These are phyloP conservation scores for Chimonanthus salicifolius DNA, from an alignment of 164 flowering plant genomes.

Conservation along the genomic window DNA sequence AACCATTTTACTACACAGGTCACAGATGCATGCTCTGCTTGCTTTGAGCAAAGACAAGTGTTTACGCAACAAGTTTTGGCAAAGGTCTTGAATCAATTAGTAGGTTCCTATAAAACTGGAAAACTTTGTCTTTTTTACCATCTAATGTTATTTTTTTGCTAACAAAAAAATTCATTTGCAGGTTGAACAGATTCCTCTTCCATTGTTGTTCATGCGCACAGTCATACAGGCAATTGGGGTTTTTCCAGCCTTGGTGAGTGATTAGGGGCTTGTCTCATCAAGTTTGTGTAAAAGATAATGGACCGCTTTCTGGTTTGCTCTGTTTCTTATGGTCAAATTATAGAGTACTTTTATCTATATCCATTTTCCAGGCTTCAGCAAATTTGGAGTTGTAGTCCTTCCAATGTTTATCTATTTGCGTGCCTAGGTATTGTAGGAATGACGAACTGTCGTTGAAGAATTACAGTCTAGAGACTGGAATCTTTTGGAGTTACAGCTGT, in stretches of 20 bases:
- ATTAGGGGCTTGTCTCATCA: background rate
- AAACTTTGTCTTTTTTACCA: background rate
- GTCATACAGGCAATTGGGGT: slow-evolving; percentile 92
- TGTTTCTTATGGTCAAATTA: background rate
- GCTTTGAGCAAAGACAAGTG: slow-evolving; percentile 77
- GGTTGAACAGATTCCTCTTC: slow-evolving; percentile 99
- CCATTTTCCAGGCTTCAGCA: background rate
- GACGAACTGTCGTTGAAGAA: too few species aligned
- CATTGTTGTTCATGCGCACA: slow-evolving; percentile 92
- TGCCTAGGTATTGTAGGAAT: too few species aligned
- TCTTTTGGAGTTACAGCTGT: too few species aligned
- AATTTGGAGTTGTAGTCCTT: too few species aligned
- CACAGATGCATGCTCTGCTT: slow-evolving; percentile 97
- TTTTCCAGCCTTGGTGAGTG: slow-evolving; percentile 84
- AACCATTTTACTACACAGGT: slow-evolving; percentile 40
- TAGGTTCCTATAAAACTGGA: slow-evolving; percentile 27
- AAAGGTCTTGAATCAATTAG: slow-evolving; percentile 91
- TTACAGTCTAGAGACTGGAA: too few species aligned
- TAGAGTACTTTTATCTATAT: background rate
- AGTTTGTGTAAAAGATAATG: background rate
- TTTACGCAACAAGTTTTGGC: slow-evolving; percentile 97
- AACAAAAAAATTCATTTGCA: slow-evolving; percentile 25
- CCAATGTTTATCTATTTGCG: too few species aligned
- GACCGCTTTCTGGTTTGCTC: background rate
- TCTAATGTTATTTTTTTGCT: slow-evolving; percentile 2